phyloP scores from a whole-genome alignment of 306 rosid genomes.

The Quercus berberidifolia region DNA sequence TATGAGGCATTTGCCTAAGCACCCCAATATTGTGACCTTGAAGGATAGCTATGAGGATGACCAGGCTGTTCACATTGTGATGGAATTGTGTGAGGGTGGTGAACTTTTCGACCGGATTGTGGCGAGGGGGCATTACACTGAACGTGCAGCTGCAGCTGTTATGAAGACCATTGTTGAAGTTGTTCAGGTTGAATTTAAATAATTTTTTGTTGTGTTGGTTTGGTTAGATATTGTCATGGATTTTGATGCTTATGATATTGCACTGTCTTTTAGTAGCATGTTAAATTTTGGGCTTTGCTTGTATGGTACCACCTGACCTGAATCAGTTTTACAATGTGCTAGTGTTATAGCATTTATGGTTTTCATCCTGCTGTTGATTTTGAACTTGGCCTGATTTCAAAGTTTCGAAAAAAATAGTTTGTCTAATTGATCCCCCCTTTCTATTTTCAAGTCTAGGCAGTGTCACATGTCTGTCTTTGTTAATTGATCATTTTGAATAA shows the following conservation, averaged over 20 bases:
- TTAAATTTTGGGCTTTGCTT: not conserved
- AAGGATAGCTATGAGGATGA: constrained; percentile 57
- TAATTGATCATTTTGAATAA: not conserved
- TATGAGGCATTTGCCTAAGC: constrained; percentile 47
- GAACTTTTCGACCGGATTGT: constrained; percentile 61
- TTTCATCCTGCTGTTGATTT: not conserved
- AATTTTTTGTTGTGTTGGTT: not conserved
- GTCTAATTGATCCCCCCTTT: not conserved
- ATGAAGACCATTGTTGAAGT: constrained; percentile 57
- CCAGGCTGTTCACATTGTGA: constrained; percentile 52
- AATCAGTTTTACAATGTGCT: not conserved
- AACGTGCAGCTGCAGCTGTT: constrained; percentile 54
- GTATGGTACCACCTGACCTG: not conserved
- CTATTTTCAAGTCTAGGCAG: not conserved
- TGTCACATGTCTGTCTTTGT: not conserved
- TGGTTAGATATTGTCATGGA: not conserved
- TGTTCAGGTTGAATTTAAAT: constrained; percentile 38
- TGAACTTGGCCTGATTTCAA: not conserved
- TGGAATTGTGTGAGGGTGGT: constrained; percentile 62
- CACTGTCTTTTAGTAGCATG: not conserved
- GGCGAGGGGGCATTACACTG: constrained; percentile 63
- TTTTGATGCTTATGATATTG: not conserved
- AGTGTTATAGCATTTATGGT: not conserved
- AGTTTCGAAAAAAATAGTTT: not conserved
- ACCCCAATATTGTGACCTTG: constrained; percentile 41